Conservation (phyloP, 495 filamentous ascomycete species). For the Sordaria brevicollis region DNA sequence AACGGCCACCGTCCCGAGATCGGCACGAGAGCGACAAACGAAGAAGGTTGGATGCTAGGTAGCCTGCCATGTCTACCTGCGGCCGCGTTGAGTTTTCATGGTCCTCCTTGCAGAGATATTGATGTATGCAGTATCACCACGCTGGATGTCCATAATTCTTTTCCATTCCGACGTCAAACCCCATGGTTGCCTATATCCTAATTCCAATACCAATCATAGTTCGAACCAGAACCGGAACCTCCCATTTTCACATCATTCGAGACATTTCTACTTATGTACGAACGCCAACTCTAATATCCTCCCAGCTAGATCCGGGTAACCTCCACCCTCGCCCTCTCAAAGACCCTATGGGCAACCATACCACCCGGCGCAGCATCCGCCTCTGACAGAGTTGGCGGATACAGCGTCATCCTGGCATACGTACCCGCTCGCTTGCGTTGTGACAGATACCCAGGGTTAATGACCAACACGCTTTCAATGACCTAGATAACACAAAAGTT, state of each 20-base stretch:
- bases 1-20: constrained; percentile 54
- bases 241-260: background rate
- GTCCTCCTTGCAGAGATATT: background rate
- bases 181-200: background rate
- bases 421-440: constrained; percentile 72
- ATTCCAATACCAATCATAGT: background rate
- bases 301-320: constrained; percentile 58
- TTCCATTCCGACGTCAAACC: background rate
- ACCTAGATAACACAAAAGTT: constrained; percentile 42
- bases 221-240: background rate
- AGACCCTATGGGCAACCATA: constrained; percentile 60
- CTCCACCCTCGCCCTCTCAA: constrained; percentile 75
- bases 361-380: constrained; percentile 46
- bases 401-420: constrained; percentile 65
- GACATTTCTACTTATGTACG: background rate
- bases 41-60: constrained; percentile 44
- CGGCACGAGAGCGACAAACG: constrained; percentile 54
- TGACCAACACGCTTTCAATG: constrained; percentile 70
- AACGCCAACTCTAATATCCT: background rate
- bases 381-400: constrained; percentile 48
- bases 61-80: background rate
- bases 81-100: background rate
- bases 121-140: background rate
- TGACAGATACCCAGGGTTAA: constrained; percentile 82
- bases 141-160: background rate